Conservation (phyloP, 2,329 filamentous ascomycete species). For the Fusarium tuaranense region DNA sequence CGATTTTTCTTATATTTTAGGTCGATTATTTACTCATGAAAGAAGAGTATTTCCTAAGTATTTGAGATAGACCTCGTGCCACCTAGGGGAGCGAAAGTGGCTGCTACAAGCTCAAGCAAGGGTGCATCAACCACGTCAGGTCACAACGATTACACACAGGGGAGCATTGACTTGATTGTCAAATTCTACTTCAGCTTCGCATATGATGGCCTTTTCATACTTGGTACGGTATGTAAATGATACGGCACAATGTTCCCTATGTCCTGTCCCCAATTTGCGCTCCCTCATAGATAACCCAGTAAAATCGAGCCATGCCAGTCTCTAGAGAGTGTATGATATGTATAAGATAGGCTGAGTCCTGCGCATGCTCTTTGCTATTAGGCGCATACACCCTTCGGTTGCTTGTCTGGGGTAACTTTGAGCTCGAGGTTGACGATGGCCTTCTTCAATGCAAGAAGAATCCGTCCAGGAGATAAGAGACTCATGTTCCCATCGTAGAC, state of each 20-base stretch:
- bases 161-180: slow-evolving; percentile 16
- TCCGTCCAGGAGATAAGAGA: not conserved
- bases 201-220: slow-evolving; percentile 6
- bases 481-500: not conserved
- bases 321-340: slow-evolving; percentile 14
- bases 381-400: not conserved
- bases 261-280: not conserved
- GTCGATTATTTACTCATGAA: no score
- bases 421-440: not conserved
- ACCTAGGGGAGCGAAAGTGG: not conserved
- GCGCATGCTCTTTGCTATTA: not conserved
- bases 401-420: not conserved
- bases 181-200: slow-evolving; percentile 20
- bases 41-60: no score
- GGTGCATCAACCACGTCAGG: not conserved
- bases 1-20: no score
- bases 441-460: not conserved
- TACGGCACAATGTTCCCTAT: not conserved
- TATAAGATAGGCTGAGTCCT: not conserved
- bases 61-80: not conserved
- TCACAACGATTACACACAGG: not conserved
- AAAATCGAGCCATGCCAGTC: not conserved
- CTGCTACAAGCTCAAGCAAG: not conserved
- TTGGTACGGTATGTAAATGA: not conserved
- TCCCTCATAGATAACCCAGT: not conserved